Evolutionary conservation across 208 protist species (phyloP).

Genomic region (Acanthamoeba triangularis): DNA sequence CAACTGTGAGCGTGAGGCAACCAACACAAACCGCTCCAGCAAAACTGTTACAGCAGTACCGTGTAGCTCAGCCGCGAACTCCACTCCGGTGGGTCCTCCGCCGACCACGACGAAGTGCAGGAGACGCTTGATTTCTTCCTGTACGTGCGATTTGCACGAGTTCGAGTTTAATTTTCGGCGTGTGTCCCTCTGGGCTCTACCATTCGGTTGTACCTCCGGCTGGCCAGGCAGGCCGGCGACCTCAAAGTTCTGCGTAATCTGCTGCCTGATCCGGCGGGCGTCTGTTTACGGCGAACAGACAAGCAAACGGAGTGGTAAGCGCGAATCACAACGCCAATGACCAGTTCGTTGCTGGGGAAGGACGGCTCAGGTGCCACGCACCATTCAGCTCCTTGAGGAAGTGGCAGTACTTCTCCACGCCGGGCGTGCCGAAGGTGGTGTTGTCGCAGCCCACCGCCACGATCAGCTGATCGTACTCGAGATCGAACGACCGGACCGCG

Average conservation of each 20-base stretch:
- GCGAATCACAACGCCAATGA: no score
- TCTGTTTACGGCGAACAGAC: slow-evolving; percentile 38
- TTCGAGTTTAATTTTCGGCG: not conserved
- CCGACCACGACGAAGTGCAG: slow-evolving; percentile 91
- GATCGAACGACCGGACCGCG: not conserved
- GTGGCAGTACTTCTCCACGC: slow-evolving; percentile 86
- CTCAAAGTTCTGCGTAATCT: slow-evolving; percentile 84
- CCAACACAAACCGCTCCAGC: not conserved
- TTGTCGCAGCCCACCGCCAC: slow-evolving; percentile 57
- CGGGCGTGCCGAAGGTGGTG: slow-evolving; percentile 78
- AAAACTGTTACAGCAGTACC: not conserved
- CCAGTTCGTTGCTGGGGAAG: not conserved
- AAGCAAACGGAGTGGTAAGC: not conserved
- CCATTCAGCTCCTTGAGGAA: slow-evolving; percentile 87
- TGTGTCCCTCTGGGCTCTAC: no score
- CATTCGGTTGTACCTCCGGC: not conserved
- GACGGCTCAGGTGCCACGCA: not conserved
- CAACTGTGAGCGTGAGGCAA: not conserved
- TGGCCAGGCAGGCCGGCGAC: slow-evolving; percentile 78
- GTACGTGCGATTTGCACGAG: not conserved
- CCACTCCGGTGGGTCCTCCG: slow-evolving; percentile 91
- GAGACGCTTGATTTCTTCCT: slow-evolving; percentile 85
- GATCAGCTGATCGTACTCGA: slow-evolving; percentile 54
- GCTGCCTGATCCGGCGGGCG: slow-evolving; percentile 79
- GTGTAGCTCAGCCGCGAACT: slow-evolving; percentile 89